Percentiles rank a stretch among this genome's conserved stretches.
These are phyloP conservation scores for Boletus fagicola DNA, from an alignment of 768 basidiomycete genomes.

Conservation along the genomic window DNA sequence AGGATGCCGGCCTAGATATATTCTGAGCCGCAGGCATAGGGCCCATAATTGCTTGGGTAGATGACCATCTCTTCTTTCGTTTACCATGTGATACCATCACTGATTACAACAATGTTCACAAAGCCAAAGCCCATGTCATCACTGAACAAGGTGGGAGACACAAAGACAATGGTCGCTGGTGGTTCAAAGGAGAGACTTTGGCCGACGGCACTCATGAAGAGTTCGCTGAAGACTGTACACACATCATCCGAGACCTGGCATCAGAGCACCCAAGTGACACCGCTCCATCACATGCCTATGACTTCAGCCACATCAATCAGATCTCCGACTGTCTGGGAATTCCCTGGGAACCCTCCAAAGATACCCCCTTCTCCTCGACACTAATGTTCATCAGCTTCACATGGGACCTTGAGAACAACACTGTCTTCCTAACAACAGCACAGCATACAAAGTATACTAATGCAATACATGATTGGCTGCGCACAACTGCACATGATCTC, in stretches of 20 bases:
- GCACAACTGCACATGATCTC: neutral
- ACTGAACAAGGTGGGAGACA: no score
- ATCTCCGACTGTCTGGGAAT: neutral
- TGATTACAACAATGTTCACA: no score
- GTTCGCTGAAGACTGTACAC: no score
- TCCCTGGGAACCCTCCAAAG: neutral
- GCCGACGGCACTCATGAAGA: no score
- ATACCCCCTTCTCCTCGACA: neutral
- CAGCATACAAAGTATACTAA: neutral
- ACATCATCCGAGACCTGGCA: no score
- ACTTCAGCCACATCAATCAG: neutral
- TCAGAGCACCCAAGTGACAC: neutral
- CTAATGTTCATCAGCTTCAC: neutral
- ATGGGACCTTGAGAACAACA: neutral
- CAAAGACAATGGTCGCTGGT: no score
- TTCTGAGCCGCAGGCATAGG: neutral
- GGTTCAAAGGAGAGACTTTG: no score
- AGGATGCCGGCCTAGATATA: neutral
- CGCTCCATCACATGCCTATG: neutral
- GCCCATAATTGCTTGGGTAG: no score
- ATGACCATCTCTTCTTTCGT: no score
- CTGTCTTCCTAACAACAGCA: no score
- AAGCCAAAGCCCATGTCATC: no score
- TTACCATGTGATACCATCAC: no score
- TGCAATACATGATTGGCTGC: neutral